Base-by-base conservation (phyloP, 371 early-diverging fungal species). In the Mortierella sp. region DNA sequence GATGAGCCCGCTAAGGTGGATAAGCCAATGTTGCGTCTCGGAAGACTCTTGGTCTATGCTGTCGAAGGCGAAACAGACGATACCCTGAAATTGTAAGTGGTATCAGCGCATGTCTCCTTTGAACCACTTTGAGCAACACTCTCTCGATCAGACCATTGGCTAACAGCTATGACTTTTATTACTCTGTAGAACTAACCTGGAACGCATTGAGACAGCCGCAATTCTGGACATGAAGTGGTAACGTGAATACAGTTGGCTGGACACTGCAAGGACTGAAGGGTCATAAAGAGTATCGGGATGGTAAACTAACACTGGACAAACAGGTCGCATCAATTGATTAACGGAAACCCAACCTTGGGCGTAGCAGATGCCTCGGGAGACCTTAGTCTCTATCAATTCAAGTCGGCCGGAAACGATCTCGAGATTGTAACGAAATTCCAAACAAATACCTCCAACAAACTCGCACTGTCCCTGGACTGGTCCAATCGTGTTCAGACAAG, bases 381-480 rank as follows among this genome's bases (percentile, higher is more conserved):
- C 19, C 82, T 92, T 22, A 77, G 77, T 24, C 65, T 91, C 24
- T 92, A 90, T 71, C 85, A 87, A 14, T 71, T 89, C 67, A 76
- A 80, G n/a, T 66, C 74, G n/a, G 66, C 75, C 0, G 85, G 70
- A 5, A 73, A 82, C 31, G 71, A 66, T 8, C 47, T 71, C 11
- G 74, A 79, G 66, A 47, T 74, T 14, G 68, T 69, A n/a, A 76
- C 58, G 37, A 89, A 77, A 73, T 88, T 85, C 70, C 50, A 29
- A 43, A 84, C 53, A 65, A 87, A 72, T 64, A 83, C 89, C 37
- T 77, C 89, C 1, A 87, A 85, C 29, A 85, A 89, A 5, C 88
- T 98, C 44, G 95, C 93, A 64, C 89, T 97, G 26, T 97, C 98
- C 0, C 73, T 97, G n/a, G 98, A 98, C 76, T 97, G 97, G 97